Evolutionary conservation across 129 eudicot species (phyloP), one percentile per base, ranked within the genome.

Genomic region (Centella asiatica): DNA sequence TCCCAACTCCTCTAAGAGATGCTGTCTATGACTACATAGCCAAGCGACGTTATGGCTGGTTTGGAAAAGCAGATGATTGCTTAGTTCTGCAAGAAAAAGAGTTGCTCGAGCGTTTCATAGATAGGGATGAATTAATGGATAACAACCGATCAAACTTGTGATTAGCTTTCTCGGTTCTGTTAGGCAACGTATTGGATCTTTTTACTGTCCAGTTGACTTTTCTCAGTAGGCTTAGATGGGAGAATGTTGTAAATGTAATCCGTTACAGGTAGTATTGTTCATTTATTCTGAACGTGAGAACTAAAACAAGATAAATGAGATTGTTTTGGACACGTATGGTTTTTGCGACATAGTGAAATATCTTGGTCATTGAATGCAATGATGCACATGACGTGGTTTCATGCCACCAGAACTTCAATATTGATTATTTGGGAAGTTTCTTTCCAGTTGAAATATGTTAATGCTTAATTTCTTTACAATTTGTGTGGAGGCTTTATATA

Each of bases 1-100:
- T 92, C n/a, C 95, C 99, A 36, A 59, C 86, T 68, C 96, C 90
- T 11, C 22, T 87, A 66, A 72, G 96, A 68, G 99, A 93, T 82
- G 89, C 86, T 61, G 77, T 62, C 33, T 93, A 93, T 23, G 99
- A 87, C 66, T 85, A 84, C 60, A 74, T 88, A 49, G 96, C 99
- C 55, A 85, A 82, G 57, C 61, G 61, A 6, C 82, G 96, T 40
- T 87, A 87, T 74, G 78, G 78, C 26, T 84, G 90, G 95, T 93
- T 85, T 74, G 99, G 96, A 17, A 92, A 87, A 77, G 81, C 72
- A n/a, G 77, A 83, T 4, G 76, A 88, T 12, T 92, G 99, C 74
- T 73, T 92, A 49, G 99, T 93, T 32, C 68, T 88, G 63, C 74
- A 77, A 68, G 99, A 93, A 56, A 76, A 69, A n/a, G 96, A 85